phyloP scores from a whole-genome alignment of 2,329 filamentous ascomycete genomes.

The Rachicladosporium sp. region DNA sequence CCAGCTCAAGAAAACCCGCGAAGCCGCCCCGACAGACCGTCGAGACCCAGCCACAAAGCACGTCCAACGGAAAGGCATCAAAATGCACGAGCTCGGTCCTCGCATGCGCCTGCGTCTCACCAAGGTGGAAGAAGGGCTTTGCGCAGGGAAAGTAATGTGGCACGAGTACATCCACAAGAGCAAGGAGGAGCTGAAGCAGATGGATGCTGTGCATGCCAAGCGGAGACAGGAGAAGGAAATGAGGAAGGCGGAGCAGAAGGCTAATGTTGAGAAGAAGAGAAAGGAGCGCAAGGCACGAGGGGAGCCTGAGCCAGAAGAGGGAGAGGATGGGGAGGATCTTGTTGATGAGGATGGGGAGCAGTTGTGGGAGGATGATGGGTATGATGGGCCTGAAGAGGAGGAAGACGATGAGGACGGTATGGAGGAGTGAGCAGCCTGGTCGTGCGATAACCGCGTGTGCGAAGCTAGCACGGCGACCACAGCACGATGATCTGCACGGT shows the following conservation, averaged over 20 bases:
- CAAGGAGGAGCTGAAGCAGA: slow-evolving; percentile 58
- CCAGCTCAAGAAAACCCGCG: slow-evolving; percentile 28
- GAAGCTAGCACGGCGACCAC: too few species aligned
- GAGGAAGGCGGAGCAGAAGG: slow-evolving; percentile 69
- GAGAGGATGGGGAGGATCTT: slow-evolving; percentile 30
- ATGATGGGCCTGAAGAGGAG: slow-evolving; percentile 30
- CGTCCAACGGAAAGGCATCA: slow-evolving; percentile 79
- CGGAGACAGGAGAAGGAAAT: slow-evolving; percentile 69
- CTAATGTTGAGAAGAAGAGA: slow-evolving; percentile 80
- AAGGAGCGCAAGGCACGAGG: slow-evolving; percentile 40
- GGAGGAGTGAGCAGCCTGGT: slow-evolving; percentile 1
- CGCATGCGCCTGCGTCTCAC: slow-evolving; percentile 79
- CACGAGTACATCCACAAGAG: slow-evolving; percentile 88
- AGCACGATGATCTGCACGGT: too few species aligned
- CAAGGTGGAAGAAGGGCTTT: slow-evolving; percentile 92
- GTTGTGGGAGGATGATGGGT: slow-evolving; percentile 38
- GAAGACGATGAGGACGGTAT: slow-evolving; percentile 11
- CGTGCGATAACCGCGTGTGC: too few species aligned
- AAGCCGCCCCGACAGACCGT: slow-evolving; percentile 8
- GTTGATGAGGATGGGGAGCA: slow-evolving; percentile 41
- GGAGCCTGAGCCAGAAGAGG: slow-evolving; percentile 29
- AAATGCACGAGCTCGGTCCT: slow-evolving; percentile 82
- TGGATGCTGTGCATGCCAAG: slow-evolving; percentile 76
- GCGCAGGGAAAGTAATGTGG: slow-evolving; percentile 88
- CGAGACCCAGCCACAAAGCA: slow-evolving; percentile 26